Conservation (phyloP, 352 stramenopile genomes). For the Globisporangium yorkense region DNA sequence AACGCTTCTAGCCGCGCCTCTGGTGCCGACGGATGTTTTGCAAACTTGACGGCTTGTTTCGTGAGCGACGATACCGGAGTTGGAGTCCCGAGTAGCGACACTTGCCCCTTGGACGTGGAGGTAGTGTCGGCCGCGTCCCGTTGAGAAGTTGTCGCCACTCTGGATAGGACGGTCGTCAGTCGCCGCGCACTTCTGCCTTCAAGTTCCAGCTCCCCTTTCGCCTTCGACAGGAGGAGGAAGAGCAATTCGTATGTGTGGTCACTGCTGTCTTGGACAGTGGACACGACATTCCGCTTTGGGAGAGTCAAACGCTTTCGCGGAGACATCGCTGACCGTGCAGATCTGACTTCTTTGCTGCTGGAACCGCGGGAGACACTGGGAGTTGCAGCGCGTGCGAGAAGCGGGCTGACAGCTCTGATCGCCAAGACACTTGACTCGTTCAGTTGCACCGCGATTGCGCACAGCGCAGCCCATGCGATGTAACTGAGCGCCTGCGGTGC, state of each 20-base stretch:
- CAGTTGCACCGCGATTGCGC: conserved; percentile 25
- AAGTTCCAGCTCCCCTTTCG: conserved; percentile 11
- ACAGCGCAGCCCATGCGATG: conserved; percentile 32
- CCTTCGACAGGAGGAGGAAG: conserved; percentile 24
- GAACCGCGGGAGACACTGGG: neutral
- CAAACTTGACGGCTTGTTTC: neutral
- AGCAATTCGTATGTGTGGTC: conserved; percentile 32
- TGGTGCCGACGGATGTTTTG: too few species aligned
- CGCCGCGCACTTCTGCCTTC: neutral
- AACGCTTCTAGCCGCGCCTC: too few species aligned
- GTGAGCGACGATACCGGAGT: conserved; percentile 2
- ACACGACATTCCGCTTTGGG: conserved; percentile 31
- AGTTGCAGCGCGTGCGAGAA: neutral
- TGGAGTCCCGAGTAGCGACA: conserved; percentile 4
- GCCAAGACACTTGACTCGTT: conserved; percentile 13
- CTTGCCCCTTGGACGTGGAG: neutral
- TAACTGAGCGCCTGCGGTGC: conserved; percentile 17
- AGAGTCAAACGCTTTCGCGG: conserved; percentile 43
- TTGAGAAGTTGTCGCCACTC: neutral
- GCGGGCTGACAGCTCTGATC: neutral
- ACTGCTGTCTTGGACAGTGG: conserved; percentile 33
- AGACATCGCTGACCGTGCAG: conserved; percentile 23
- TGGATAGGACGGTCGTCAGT: neutral
- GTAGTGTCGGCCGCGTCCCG: neutral
- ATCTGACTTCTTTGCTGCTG: conserved; percentile 14